A percentile compares a stretch with the other conserved stretches of the same genome.
These are phyloP conservation scores for Mycena haematopus DNA, from an alignment of 768 basidiomycete species.

Conservation along the genomic window DNA sequence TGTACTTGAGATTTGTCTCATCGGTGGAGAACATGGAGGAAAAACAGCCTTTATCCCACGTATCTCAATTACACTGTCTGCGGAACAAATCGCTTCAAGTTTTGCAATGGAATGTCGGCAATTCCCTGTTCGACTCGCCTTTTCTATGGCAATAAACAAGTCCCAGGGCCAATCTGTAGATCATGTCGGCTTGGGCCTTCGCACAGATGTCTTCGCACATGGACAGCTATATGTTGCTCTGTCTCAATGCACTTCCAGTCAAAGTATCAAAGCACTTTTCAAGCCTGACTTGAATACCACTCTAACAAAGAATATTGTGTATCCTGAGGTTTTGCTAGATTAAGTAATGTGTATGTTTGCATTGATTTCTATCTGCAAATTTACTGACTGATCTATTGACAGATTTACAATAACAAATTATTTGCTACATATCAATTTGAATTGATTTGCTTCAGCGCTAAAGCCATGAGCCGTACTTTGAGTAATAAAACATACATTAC, in stretches of 20 bases:
- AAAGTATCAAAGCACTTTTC: conserved; percentile 36
- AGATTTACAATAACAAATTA: too few species aligned
- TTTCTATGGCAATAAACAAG: background rate
- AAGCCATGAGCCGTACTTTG: too few species aligned
- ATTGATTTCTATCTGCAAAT: too few species aligned
- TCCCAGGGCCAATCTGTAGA: background rate
- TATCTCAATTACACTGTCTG: background rate
- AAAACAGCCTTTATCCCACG: background rate
- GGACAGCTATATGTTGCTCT: conserved; percentile 5
- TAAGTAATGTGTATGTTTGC: too few species aligned
- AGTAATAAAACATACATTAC: too few species aligned
- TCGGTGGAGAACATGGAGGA: background rate
- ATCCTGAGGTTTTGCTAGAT: background rate
- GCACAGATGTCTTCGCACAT: conserved; percentile 2
- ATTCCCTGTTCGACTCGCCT: conserved; percentile 17
- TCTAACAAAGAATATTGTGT: background rate
- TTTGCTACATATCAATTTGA: too few species aligned
- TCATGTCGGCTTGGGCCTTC: background rate
- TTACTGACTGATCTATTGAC: too few species aligned
- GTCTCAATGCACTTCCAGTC: conserved; percentile 29
- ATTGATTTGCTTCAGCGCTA: too few species aligned
- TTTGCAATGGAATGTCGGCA: background rate
- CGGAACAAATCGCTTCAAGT: background rate
- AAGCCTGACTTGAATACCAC: background rate
- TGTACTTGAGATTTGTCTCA: background rate